Percentiles rank a stretch among this genome's conserved stretches.
Conservation (phyloP, 1,139 yeast genomes). For the Scheffersomyces quercinus region DNA sequence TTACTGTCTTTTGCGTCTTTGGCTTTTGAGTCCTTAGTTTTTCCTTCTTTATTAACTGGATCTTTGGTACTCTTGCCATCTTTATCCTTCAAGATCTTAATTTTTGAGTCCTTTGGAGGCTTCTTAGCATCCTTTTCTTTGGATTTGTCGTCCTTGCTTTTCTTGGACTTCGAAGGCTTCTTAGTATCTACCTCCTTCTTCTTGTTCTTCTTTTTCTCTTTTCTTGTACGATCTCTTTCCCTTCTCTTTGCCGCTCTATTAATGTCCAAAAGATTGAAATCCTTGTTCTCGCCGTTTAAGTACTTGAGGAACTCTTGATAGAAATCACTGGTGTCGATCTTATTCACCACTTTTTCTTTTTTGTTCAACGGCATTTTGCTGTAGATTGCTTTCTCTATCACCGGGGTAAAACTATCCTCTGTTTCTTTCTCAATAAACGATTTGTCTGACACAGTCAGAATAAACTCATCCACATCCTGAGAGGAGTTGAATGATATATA, state of each 20-base stretch:
- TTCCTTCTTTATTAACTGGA: background rate
- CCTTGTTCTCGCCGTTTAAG: constrained; percentile 13
- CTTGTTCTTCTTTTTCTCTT: constrained; percentile 2
- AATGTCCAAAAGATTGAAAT: constrained; percentile 14
- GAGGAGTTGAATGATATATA: constrained; percentile 23
- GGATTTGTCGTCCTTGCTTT: constrained; percentile 1
- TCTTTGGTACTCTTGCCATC: constrained; percentile 1
- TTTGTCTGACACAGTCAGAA: constrained; percentile 16
- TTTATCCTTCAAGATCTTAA: background rate
- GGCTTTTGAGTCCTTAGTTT: background rate
- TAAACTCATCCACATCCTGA: constrained; percentile 14
- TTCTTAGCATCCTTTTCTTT: background rate
- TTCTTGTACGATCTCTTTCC: background rate
- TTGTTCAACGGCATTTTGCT: constrained; percentile 21
- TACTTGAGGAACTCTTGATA: constrained; percentile 14
- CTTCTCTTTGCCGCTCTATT: constrained; percentile 1
- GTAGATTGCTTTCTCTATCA: constrained; percentile 23
- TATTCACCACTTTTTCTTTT: background rate
- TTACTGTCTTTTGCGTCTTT: background rate
- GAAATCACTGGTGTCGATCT: constrained; percentile 8
- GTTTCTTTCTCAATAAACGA: constrained; percentile 22
- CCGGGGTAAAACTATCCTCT: constrained; percentile 25
- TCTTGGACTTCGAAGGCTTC: background rate
- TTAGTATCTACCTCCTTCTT: background rate
- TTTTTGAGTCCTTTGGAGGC: background rate